Evolutionary conservation across 371 early-diverging fungal species (phyloP).

Genomic region (Saksenaea vasiformis): DNA sequence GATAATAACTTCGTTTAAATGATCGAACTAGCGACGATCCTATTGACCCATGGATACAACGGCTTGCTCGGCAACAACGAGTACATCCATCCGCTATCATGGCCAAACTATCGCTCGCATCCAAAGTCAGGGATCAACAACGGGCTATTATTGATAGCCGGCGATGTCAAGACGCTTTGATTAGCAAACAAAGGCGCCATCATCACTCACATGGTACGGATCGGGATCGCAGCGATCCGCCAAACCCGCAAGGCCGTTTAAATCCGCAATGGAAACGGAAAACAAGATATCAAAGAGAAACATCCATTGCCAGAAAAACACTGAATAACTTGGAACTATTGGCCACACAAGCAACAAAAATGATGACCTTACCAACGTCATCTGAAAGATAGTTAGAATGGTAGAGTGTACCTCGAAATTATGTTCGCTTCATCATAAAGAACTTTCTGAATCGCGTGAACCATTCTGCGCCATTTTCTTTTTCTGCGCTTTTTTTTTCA

Average conservation of each 20-base stretch:
- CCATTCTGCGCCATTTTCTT: slow-evolving; percentile 10
- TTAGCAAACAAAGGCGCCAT: background rate
- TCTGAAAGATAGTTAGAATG: slow-evolving; percentile 7
- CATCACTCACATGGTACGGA: background rate
- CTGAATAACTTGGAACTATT: slow-evolving; percentile 35
- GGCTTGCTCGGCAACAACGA: background rate
- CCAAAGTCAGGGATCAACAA: slow-evolving; percentile 33
- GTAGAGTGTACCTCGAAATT: too few species aligned
- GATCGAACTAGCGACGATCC: background rate
- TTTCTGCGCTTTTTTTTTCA: slow-evolving; percentile 48
- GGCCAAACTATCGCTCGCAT: slow-evolving; percentile 10
- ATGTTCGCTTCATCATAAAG: too few species aligned
- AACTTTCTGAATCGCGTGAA: background rate
- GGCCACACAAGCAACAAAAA: slow-evolving; percentile 46
- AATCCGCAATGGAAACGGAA: background rate
- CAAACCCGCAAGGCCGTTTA: background rate
- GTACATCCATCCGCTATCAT: slow-evolving; percentile 5
- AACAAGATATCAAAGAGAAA: slow-evolving; percentile 8
- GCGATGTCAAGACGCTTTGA: slow-evolving; percentile 21
- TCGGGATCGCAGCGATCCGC: background rate
- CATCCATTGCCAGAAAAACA: slow-evolving; percentile 4
- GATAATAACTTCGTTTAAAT: background rate
- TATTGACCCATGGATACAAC: background rate
- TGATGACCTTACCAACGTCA: slow-evolving; percentile 30
- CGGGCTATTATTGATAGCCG: slow-evolving; percentile 49